phyloP scores from a whole-genome alignment of 352 stramenopile genomes.

The Thalassiosira mediterranea region DNA sequence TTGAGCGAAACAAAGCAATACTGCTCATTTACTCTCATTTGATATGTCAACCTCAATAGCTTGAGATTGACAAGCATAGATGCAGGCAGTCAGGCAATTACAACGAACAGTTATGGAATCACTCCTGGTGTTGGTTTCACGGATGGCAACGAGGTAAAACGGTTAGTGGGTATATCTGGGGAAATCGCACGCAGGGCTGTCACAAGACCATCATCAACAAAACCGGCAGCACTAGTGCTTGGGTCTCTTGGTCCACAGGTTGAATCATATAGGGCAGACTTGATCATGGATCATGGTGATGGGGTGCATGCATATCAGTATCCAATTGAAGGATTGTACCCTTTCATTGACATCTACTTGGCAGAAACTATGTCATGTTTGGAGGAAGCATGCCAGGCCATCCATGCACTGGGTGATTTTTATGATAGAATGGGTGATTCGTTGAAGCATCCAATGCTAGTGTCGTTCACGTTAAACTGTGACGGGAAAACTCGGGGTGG shows the following conservation, averaged over 20 bases:
- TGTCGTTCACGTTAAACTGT: constrained; percentile 87
- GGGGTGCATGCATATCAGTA: constrained; percentile 85
- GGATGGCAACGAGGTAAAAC: constrained; percentile 79
- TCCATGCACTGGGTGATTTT: constrained; percentile 77
- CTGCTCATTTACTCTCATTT: too few species aligned
- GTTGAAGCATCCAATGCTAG: constrained; percentile 69
- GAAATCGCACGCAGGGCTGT: constrained; percentile 80
- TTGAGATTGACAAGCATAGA: too few species aligned
- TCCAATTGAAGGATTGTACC: constrained; percentile 80
- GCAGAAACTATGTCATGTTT: constrained; percentile 89
- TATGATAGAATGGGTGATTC: constrained; percentile 21
- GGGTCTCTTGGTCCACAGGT: constrained; percentile 88
- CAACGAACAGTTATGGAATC: constrained; percentile 91
- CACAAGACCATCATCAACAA: too few species aligned
- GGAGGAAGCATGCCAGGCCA: constrained; percentile 87
- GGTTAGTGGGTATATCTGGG: constrained; percentile 72
- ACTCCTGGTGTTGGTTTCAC: constrained; percentile 88
- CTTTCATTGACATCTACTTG: constrained; percentile 86
- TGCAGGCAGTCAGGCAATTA: constrained; percentile 87
- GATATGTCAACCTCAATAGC: too few species aligned
- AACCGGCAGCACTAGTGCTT: constrained; percentile 77
- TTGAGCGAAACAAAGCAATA: too few species aligned
- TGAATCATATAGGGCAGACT: constrained; percentile 89
- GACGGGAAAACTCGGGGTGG: constrained; percentile 85
- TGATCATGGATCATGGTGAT: constrained; percentile 82